Conservation (phyloP, 805 yeast species). For the Tetrapisispora pingtungensis region DNA sequence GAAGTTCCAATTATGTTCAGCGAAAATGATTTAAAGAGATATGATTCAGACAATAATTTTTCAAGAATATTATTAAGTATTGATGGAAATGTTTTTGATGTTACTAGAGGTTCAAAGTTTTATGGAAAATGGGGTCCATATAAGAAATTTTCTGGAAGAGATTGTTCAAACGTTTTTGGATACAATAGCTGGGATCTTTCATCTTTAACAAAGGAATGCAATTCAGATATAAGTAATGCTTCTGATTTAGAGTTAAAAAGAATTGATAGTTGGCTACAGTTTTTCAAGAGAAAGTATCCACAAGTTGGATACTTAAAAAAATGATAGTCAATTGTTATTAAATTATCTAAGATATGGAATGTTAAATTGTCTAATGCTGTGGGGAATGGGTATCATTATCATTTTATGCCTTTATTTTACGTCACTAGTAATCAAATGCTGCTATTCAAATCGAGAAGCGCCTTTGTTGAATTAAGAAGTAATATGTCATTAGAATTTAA, state of each 20-base stretch:
- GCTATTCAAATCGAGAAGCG: too few species aligned
- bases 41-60: conserved; percentile 4
- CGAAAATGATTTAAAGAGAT: conserved; percentile 7
- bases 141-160: conserved; percentile 17
- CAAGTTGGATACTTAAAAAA: conserved; percentile 10
- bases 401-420: too few species aligned
- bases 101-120: conserved; percentile 12
- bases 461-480: too few species aligned
- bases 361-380: neutral
- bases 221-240: conserved; percentile 7
- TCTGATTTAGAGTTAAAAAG: conserved; percentile 8
- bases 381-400: too few species aligned
- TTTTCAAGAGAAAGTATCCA: conserved; percentile 17
- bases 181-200: conserved; percentile 14
- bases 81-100: conserved; percentile 19
- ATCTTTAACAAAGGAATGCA: conserved; percentile 10
- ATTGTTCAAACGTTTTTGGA: conserved; percentile 16
- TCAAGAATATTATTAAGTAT: conserved; percentile 14
- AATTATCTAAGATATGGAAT: neutral
- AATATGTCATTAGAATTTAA: too few species aligned
- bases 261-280: conserved; percentile 14
- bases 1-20: conserved; percentile 7
- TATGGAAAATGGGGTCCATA: conserved; percentile 22
- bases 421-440: too few species aligned
- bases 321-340: neutral